phyloP scores from a whole-genome alignment of 164 flowering plant species.

The Paratinospora sagittata region DNA sequence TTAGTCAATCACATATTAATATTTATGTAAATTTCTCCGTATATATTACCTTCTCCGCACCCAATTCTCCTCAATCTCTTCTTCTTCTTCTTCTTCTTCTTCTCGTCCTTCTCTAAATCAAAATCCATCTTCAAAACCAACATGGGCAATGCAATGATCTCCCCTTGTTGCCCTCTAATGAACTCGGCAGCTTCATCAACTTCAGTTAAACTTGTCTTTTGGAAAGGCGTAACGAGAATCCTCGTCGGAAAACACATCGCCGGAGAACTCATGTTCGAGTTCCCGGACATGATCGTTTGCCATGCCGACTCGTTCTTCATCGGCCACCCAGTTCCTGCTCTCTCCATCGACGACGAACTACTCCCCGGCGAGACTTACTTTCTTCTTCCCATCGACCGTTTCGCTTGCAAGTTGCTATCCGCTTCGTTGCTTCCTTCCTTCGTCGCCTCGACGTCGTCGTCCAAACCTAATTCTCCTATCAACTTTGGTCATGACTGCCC shows the following conservation, averaged over 20 bases:
- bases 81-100: constrained; percentile 1
- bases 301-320: constrained; percentile 81
- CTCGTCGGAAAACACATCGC: constrained; percentile 46
- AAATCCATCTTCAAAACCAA: background rate
- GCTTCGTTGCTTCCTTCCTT: constrained; percentile 41
- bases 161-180: constrained; percentile 24
- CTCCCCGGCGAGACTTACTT: constrained; percentile 57
- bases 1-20: constrained; percentile 1
- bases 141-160: constrained; percentile 39
- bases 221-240: constrained; percentile 46
- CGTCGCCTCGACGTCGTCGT: constrained; percentile 18
- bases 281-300: constrained; percentile 68
- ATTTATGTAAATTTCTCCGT: background rate
- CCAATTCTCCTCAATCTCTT: background rate
- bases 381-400: constrained; percentile 62
- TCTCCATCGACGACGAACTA: constrained; percentile 50
- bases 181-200: constrained; percentile 4
- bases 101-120: no score
- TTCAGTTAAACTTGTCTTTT: constrained; percentile 48
- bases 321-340: constrained; percentile 61
- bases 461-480: constrained; percentile 23
- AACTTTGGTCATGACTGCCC: constrained; percentile 36
- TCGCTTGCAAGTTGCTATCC: constrained; percentile 39
- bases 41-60: background rate
- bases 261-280: constrained; percentile 84